Conservation (phyloP, 192 early-diverging fungal genomes). For the Ambispora gerdemannii region DNA sequence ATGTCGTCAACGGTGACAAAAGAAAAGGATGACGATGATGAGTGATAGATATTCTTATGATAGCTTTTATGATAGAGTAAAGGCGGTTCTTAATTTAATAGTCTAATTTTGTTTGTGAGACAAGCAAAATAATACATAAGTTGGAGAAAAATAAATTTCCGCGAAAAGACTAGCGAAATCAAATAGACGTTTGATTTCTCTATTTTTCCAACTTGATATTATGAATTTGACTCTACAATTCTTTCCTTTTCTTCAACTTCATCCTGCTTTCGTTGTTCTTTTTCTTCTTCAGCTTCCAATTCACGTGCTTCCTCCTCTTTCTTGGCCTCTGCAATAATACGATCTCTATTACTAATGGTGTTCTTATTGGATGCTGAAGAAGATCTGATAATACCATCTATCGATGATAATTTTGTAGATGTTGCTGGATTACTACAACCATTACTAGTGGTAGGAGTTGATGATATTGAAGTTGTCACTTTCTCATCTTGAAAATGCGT, state of each 20-base stretch:
- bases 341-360: background rate
- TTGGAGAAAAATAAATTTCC: too few relatives aligned
- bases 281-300: background rate
- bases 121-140: too few relatives aligned
- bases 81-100: too few relatives aligned
- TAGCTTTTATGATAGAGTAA: too few relatives aligned
- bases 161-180: too few relatives aligned
- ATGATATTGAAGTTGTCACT: background rate
- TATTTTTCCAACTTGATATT: too few relatives aligned
- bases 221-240: too few relatives aligned
- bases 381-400: background rate
- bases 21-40: too few relatives aligned
- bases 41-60: too few relatives aligned
- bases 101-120: too few relatives aligned
- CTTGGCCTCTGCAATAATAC: background rate
- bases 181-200: too few relatives aligned
- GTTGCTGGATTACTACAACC: background rate
- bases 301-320: background rate
- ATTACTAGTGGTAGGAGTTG: background rate
- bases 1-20: too few relatives aligned
- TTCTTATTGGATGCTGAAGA: background rate
- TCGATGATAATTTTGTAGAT: background rate
- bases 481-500: background rate
- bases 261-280: background rate
- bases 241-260: background rate